Evolutionary conservation across 2,329 filamentous ascomycete species (phyloP).

Genomic region (Escovopsis weberi): DNA sequence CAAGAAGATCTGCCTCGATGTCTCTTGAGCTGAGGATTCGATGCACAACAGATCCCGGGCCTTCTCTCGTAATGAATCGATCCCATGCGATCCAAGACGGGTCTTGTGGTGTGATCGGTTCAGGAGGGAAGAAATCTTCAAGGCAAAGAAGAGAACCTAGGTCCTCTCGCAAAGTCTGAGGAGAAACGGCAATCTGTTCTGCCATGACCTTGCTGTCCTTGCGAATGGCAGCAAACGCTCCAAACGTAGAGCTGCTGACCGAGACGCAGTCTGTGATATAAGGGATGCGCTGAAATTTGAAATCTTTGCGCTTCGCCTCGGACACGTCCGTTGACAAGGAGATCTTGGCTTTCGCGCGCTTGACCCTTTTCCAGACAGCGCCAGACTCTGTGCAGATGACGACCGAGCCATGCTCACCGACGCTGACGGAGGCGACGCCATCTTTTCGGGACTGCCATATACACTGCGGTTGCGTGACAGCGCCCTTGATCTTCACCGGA

Average conservation of each 20-base stretch:
- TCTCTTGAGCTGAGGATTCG: slow-evolving; percentile 48
- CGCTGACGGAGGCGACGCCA: slow-evolving; percentile 66
- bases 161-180: slow-evolving; percentile 61
- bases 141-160: slow-evolving; percentile 57
- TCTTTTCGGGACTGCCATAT: slow-evolving; percentile 85
- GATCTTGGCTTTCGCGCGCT: slow-evolving; percentile 67
- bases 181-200: slow-evolving; percentile 50
- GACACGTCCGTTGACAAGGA: slow-evolving; percentile 29
- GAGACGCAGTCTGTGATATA: slow-evolving; percentile 73
- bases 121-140: slow-evolving; percentile 36
- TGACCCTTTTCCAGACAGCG: slow-evolving; percentile 81
- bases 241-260: slow-evolving; percentile 78
- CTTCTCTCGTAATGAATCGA: slow-evolving; percentile 22
- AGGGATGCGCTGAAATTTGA: slow-evolving; percentile 87
- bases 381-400: slow-evolving; percentile 88
- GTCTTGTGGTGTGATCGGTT: slow-evolving; percentile 16
- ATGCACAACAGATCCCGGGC: slow-evolving; percentile 34
- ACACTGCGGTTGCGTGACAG: slow-evolving; percentile 61
- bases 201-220: slow-evolving; percentile 72
- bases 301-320: slow-evolving; percentile 63
- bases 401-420: slow-evolving; percentile 86
- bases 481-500: slow-evolving; percentile 74
- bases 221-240: slow-evolving; percentile 76
- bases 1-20: slow-evolving; percentile 46
- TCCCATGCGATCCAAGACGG: slow-evolving; percentile 27